Conservation (phyloP, 2,329 filamentous ascomycete species). For the Trichoderma oligosporum region DNA sequence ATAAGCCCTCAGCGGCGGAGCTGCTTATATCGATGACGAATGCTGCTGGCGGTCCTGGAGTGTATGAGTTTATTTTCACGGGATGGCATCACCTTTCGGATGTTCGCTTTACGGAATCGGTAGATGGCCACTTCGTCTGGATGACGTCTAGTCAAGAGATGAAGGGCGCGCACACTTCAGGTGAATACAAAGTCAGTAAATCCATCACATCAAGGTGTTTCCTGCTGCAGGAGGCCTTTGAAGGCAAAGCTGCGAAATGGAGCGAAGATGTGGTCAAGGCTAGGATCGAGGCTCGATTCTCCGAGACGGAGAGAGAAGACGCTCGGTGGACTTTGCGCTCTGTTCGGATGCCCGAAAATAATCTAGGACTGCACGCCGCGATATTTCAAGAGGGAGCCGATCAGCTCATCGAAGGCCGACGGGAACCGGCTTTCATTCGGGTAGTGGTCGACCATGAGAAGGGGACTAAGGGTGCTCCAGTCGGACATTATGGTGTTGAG, state of each 20-base stretch:
- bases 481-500: slow-evolving; percentile 67
- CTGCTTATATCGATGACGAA: slow-evolving; percentile 62
- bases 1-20: slow-evolving; percentile 67
- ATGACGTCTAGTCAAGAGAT: slow-evolving; percentile 62
- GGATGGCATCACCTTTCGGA: slow-evolving; percentile 68
- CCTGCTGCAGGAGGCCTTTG: slow-evolving; percentile 68
- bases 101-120: slow-evolving; percentile 69
- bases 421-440: slow-evolving; percentile 64
- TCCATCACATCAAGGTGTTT: slow-evolving; percentile 63
- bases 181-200: slow-evolving; percentile 40
- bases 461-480: slow-evolving; percentile 61
- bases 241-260: slow-evolving; percentile 71
- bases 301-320: slow-evolving; percentile 77
- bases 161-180: slow-evolving; percentile 51
- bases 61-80: slow-evolving; percentile 70
- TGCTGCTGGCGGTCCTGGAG: slow-evolving; percentile 55
- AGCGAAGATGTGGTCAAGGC: slow-evolving; percentile 85
- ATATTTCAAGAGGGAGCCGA: slow-evolving; percentile 68
- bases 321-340: slow-evolving; percentile 76
- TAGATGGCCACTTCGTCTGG: slow-evolving; percentile 62
- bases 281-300: slow-evolving; percentile 77
- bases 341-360: slow-evolving; percentile 58
- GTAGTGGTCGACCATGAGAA: slow-evolving; percentile 69
- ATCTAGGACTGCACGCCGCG: slow-evolving; percentile 59
- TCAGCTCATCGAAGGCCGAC: slow-evolving; percentile 59